These are phyloP conservation scores for Actinomortierella ambigua DNA, from an alignment of 371 early-diverging fungal species.

Conservation along the genomic window DNA sequence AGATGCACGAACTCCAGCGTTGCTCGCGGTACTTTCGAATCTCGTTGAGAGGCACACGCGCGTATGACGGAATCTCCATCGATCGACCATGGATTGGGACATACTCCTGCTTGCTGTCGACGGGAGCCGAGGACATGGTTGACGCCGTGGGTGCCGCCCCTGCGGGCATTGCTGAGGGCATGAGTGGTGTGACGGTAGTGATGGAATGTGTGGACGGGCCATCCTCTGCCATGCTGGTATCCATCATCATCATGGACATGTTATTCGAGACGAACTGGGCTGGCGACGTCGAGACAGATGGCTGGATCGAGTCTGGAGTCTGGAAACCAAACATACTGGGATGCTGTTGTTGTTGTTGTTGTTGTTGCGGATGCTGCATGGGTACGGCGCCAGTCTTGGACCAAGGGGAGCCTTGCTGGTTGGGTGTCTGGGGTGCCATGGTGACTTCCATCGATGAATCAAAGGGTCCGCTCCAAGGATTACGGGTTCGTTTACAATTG, in stretches of 20 bases:
- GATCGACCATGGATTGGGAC: slow-evolving; percentile 45
- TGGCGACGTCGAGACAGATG: slow-evolving; percentile 23
- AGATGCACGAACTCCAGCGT: slow-evolving; percentile 45
- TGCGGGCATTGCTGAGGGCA: slow-evolving; percentile 36
- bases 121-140: too few relatives aligned
- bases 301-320: slow-evolving; percentile 30
- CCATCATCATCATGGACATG: slow-evolving; percentile 6
- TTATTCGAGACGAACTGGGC: slow-evolving; percentile 1
- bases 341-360: slow-evolving; percentile 3
- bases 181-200: slow-evolving; percentile 7
- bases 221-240: too few relatives aligned
- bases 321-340: slow-evolving; percentile 10
- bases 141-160: slow-evolving; percentile 1
- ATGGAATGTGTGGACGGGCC: too few relatives aligned
- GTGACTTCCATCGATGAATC: slow-evolving; percentile 7
- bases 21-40: slow-evolving; percentile 39
- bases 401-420: slow-evolving; percentile 2
- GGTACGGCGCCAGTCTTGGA: slow-evolving; percentile 17
- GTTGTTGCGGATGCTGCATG: slow-evolving; percentile 6
- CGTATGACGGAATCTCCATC: slow-evolving; percentile 44
- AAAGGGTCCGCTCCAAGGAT: slow-evolving; percentile 12
- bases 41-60: slow-evolving; percentile 40
- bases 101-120: slow-evolving; percentile 14
- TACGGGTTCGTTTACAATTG: slow-evolving; percentile 39
- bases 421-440: slow-evolving; percentile 16